Conservation (phyloP, 2,329 filamentous ascomycete genomes). For the Arthrobotrys sphaeroides region DNA sequence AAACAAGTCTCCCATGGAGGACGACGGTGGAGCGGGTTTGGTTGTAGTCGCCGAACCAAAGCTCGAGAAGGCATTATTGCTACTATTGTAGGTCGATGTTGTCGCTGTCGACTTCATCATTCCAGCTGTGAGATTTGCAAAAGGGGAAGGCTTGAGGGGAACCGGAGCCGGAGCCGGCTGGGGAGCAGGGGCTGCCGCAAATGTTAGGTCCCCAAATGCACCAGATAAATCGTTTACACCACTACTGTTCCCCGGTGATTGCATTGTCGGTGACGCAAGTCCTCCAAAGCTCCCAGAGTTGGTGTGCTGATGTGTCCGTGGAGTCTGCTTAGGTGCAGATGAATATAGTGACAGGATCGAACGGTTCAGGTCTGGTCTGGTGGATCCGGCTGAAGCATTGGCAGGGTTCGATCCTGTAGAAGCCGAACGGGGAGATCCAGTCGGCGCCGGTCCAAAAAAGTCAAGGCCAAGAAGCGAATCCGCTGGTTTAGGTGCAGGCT, state of each 20-base stretch:
- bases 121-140: constrained; percentile 68
- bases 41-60: constrained; percentile 73
- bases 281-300: constrained; percentile 73
- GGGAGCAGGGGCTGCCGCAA: constrained; percentile 64
- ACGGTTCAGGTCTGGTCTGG: constrained; percentile 91
- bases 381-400: constrained; percentile 66
- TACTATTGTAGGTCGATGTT: constrained; percentile 64
- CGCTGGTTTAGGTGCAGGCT: constrained; percentile 76
- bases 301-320: constrained; percentile 65
- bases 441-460: constrained; percentile 81
- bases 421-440: constrained; percentile 68
- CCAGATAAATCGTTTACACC: constrained; percentile 76
- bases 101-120: constrained; percentile 60
- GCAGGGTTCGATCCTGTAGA: constrained; percentile 55
- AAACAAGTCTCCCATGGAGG: constrained; percentile 80
- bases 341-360: constrained; percentile 96
- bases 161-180: constrained; percentile 64
- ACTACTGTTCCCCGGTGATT: constrained; percentile 65
- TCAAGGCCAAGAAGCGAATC: constrained; percentile 93
- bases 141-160: constrained; percentile 68
- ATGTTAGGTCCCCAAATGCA: constrained; percentile 78
- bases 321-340: constrained; percentile 76
- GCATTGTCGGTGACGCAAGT: constrained; percentile 67
- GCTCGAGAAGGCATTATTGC: constrained; percentile 64
- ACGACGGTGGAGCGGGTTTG: constrained; percentile 61